phyloP scores from a whole-genome alignment of 768 basidiomycete species.

The Russula brevipes region DNA sequence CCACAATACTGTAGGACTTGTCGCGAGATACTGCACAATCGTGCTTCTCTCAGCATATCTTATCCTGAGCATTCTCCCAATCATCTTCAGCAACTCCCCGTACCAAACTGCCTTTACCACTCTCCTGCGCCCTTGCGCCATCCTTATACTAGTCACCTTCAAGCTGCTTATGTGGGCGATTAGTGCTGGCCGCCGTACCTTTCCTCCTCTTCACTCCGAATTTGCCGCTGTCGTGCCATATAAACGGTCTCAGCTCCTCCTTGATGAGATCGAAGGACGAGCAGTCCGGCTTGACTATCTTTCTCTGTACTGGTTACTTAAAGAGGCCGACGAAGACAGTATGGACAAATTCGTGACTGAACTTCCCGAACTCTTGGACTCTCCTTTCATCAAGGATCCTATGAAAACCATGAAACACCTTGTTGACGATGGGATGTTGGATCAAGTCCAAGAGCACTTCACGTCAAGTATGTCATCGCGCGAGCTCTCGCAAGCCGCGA shows the following conservation, averaged over 20 bases:
- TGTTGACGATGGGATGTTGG: background rate
- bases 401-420: background rate
- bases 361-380: slow-evolving; percentile 6
- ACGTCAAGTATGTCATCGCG: slow-evolving; percentile 1
- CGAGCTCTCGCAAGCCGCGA: background rate
- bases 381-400: slow-evolving; percentile 1
- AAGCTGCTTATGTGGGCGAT: background rate
- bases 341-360: slow-evolving; percentile 7
- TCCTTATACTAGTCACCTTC: slow-evolving; percentile 1
- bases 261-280: background rate
- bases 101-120: slow-evolving; percentile 16
- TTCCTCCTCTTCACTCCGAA: background rate
- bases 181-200: background rate
- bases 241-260: slow-evolving; percentile 1
- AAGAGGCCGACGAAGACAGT: background rate
- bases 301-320: slow-evolving; percentile 4
- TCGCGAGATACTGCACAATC: background rate
- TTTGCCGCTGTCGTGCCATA: background rate
- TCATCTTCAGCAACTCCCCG: slow-evolving; percentile 7
- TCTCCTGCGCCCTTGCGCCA: slow-evolving; percentile 1
- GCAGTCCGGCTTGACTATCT: background rate
- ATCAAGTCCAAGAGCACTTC: background rate
- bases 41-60: background rate
- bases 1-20: background rate
- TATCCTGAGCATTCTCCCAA: slow-evolving; percentile 4